Conservation (phyloP, 2,329 filamentous ascomycete genomes). For the Karstenula rhodostoma region DNA sequence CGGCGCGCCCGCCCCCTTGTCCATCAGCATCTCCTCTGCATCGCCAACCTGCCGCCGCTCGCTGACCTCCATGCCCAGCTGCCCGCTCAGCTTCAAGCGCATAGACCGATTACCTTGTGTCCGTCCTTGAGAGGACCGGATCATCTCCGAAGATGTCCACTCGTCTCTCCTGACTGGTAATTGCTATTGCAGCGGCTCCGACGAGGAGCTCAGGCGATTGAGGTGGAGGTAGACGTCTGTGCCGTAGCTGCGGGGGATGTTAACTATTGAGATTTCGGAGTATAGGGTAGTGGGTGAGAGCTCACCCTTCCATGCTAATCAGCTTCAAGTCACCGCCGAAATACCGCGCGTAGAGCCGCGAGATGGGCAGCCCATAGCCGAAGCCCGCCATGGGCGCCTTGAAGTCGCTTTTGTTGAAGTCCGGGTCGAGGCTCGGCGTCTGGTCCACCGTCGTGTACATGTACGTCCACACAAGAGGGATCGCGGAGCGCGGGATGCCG, state of each 20-base stretch:
- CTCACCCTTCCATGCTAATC: slow-evolving; percentile 99
- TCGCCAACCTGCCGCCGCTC: slow-evolving; percentile 92
- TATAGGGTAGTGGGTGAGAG: slow-evolving; percentile 8
- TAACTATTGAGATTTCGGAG: not conserved
- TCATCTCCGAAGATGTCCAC: slow-evolving; percentile 52
- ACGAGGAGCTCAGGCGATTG: slow-evolving; percentile 93
- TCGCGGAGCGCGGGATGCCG: slow-evolving; percentile 89
- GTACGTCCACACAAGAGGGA: slow-evolving; percentile 99
- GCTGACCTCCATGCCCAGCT: slow-evolving; percentile 69
- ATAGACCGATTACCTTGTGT: slow-evolving; percentile 59
- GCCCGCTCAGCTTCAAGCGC: slow-evolving; percentile 72
- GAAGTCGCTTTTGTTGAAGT: slow-evolving; percentile 99
- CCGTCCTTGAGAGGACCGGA: slow-evolving; percentile 66
- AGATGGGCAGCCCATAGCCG: slow-evolving; percentile 96
- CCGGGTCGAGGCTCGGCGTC: slow-evolving; percentile 92
- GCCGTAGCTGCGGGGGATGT: slow-evolving; percentile 73
- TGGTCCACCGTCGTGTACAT: slow-evolving; percentile 99
- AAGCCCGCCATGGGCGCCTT: slow-evolving; percentile 99
- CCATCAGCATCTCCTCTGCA: slow-evolving; percentile 75
- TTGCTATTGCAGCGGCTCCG: slow-evolving; percentile 93
- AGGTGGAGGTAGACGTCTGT: slow-evolving; percentile 98
- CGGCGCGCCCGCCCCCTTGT: slow-evolving; percentile 35
- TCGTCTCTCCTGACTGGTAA: slow-evolving; percentile 87
- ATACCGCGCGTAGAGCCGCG: slow-evolving; percentile 91
- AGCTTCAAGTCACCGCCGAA: slow-evolving; percentile 97